Conservation (phyloP, 2,329 filamentous ascomycete genomes). For the Pseudogymnoascus sp. region DNA sequence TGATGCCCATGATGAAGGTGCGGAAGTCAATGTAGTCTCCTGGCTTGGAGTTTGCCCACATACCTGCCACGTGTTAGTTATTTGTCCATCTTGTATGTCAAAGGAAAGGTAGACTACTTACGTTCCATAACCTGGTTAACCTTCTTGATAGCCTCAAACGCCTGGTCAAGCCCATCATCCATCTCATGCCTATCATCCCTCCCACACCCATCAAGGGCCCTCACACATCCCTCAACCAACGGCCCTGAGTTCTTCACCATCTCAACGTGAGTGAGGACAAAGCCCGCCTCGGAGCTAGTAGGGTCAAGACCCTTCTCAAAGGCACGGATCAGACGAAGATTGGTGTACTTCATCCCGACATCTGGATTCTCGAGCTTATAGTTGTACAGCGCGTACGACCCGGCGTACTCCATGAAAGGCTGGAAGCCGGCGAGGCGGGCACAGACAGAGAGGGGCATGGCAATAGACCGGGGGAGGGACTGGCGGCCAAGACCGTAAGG, state of each 20-base stretch:
- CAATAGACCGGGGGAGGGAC: conserved; percentile 62
- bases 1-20: conserved; percentile 96
- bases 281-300: conserved; percentile 82
- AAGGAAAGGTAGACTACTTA: conserved; percentile 26
- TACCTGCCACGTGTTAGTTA: conserved; percentile 40
- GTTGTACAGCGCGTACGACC: conserved; percentile 61
- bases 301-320: conserved; percentile 87
- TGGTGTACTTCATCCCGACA: conserved; percentile 50
- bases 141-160: conserved; percentile 55
- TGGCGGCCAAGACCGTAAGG: conserved; percentile 71
- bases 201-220: conserved; percentile 53
- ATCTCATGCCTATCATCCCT: conserved; percentile 44
- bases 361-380: conserved; percentile 51
- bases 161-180: conserved; percentile 53
- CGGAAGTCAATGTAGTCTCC: conserved; percentile 81
- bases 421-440: conserved; percentile 75
- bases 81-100: not conserved
- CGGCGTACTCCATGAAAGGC: conserved; percentile 83
- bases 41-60: conserved; percentile 87
- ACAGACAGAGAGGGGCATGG: conserved; percentile 74
- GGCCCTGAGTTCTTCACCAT: conserved; percentile 85
- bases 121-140: conserved; percentile 76
- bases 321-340: conserved; percentile 77
- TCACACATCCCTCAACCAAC: conserved; percentile 63
- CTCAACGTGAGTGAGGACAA: conserved; percentile 91